Conservation (phyloP, 2,329 filamentous ascomycete genomes). For the Botryosphaeria dothidea region DNA sequence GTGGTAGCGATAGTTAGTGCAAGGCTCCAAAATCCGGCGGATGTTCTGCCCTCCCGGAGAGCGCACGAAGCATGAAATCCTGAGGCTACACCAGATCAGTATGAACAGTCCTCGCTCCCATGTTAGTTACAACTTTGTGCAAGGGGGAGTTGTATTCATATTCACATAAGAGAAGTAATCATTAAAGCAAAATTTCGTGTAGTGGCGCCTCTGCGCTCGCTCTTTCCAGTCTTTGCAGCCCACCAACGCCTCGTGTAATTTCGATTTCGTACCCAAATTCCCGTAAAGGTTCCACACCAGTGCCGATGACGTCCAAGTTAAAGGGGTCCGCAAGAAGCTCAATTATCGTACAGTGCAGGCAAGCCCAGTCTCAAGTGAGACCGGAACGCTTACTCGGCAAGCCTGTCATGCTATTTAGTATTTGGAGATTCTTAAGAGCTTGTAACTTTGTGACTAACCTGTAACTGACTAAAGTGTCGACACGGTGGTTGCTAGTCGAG, state of each 20-base stretch:
- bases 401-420: neutral
- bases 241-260: neutral
- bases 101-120: no score
- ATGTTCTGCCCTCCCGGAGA: no score
- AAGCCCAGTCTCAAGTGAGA: neutral
- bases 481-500: conserved; percentile 89
- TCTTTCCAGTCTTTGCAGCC: neutral
- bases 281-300: neutral
- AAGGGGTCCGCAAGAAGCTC: neutral
- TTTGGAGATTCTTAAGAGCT: no score
- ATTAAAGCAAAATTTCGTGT: neutral
- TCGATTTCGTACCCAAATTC: neutral
- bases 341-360: neutral
- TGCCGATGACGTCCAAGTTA: neutral
- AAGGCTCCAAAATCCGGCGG: no score
- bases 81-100: no score
- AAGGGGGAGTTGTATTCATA: neutral
- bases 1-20: no score
- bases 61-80: no score
- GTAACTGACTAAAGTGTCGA: conserved; percentile 96
- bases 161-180: neutral
- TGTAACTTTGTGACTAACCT: conserved; percentile 54
- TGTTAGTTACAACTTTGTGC: no score
- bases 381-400: neutral
- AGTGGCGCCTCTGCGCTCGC: neutral